Conservation (phyloP, 257 asterid genomes). For the Petrea volubilis region DNA sequence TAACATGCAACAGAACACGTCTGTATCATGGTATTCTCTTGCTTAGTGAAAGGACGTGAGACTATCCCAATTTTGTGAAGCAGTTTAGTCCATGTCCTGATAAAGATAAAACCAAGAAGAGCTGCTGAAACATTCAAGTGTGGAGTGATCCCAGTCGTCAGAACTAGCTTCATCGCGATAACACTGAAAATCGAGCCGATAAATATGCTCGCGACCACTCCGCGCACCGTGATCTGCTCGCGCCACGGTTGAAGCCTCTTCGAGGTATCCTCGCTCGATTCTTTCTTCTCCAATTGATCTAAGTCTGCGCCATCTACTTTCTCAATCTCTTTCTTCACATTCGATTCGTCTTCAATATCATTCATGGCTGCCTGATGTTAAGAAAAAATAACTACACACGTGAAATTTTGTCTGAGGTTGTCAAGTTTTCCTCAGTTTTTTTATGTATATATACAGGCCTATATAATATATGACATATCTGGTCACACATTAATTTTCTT, state of each 20-base stretch:
- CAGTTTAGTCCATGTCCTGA: slow-evolving; percentile 60
- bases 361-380: too few species aligned
- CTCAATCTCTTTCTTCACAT: slow-evolving; percentile 21
- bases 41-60: slow-evolving; percentile 70
- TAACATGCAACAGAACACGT: slow-evolving; percentile 95
- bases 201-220: slow-evolving; percentile 51
- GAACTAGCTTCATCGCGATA: slow-evolving; percentile 74
- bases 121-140: slow-evolving; percentile 89
- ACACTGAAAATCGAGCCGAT: slow-evolving; percentile 75
- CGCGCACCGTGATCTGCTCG: slow-evolving; percentile 65
- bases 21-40: slow-evolving; percentile 91
- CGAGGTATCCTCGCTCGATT: slow-evolving; percentile 24
- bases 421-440: too few species aligned
- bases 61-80: slow-evolving; percentile 46
- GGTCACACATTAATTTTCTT: too few species aligned
- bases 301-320: slow-evolving; percentile 2
- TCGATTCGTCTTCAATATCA: slow-evolving; percentile 1
- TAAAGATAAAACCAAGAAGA: slow-evolving; percentile 57
- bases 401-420: too few species aligned
- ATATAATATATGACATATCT: too few species aligned
- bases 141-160: slow-evolving; percentile 81
- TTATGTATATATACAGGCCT: too few species aligned
- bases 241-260: slow-evolving; percentile 60
- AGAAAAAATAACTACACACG: too few species aligned
- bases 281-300: slow-evolving; percentile 14